Evolutionary conservation across 306 rosid genomes (phyloP), one percentile per base, ranked within the genome.

Genomic region (Acacia acuminata): DNA sequence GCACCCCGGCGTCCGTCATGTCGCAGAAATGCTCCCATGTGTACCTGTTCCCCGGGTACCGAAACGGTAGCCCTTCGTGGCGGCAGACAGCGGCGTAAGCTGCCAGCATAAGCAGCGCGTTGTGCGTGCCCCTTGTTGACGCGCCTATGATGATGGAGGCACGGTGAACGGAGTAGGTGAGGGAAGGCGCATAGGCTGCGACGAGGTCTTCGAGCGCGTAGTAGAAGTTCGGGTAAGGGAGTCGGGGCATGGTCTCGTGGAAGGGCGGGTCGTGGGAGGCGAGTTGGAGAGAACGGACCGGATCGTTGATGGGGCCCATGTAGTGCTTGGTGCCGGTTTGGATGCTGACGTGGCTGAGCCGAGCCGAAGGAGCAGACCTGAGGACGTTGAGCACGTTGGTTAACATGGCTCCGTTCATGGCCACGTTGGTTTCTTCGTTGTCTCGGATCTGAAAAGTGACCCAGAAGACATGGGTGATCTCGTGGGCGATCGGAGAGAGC

Each of bases 11-110:
- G 15, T 89, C 87, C 0, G 69, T 77, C 81, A 85, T 67, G 68
- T 87, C 88, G 2, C 87, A 89, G n/a, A 89, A 87, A 71, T 89
- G 90, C 68, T 87, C 86, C 88, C 89, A 85, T 24, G 87, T 89
- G 84, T 85, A 85, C 51, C 36, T 76, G 0, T 9, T 85, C 16
- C 88, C 85, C 0, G 79, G 82, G 71, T 77, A 89, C 53, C 86
- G 76, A 67, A 89, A 87, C 13, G 53, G 51, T 81, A 83, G 2
- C 8, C 89, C 80, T 0, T 75, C 8, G 68, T 87, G 81, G n/a
- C 53, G 82, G 8, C 89, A 89, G 0, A 86, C 25, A 0, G 20
- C 77, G 2, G 87, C 87, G 4, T 87, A 85, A 20, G 77, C 32
- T 0, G 75, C 87, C 5, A 84, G 0, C 0, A 48, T 81, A 1